Evolutionary conservation across 306 rosid species (phyloP), one percentile per base, ranked within the genome.

Genomic region (Prunus dulcis): DNA sequence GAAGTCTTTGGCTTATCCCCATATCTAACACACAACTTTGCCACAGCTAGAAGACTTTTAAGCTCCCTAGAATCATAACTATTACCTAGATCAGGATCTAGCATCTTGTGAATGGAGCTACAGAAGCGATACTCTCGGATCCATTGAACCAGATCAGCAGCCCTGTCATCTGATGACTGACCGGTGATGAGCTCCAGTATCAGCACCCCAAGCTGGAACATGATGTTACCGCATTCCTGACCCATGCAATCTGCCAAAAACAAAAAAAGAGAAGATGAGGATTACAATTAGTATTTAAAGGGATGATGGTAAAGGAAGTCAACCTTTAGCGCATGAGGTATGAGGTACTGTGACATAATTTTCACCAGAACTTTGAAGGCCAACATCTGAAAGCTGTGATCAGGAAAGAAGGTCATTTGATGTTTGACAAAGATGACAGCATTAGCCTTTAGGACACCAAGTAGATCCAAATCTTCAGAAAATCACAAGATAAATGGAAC

Each of bases 61-160:
- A 89, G 89, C 82, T 89, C 98, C 74, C 76, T 86, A 55, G 87
- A 82, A 76, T 91, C 84, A 69, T 86, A 94, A 45, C 79, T 75
- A 77, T 88, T 84, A 67, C 97, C 98, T 18, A 94, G 88, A 75
- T 94, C 97, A 10, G 98, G 98, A 74, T 94, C 98, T 72, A 94
- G 81, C 98, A 94, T 94, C 72, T 92, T 89, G 82, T 89, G 85
- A 67, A 94, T 85, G 32, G 97, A 90, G 75, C 76, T 86, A 71
- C 84, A 80, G 83, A 90, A 86, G 38, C 88, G 79, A 14, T 95
- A 81, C 79, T 84, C 95, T 80, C 86, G 95, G 67, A 94, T 89
- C 98, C 98, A 92, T 63, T 85, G 88, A 65, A 94, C 85, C 60
- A 92, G 82, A 78, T 92, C 93, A 0, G 85, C 82, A 51, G 88